Evolutionary conservation across 495 filamentous ascomycete genomes (phyloP).

Genomic region (Aspergillus sclerotioniger): DNA sequence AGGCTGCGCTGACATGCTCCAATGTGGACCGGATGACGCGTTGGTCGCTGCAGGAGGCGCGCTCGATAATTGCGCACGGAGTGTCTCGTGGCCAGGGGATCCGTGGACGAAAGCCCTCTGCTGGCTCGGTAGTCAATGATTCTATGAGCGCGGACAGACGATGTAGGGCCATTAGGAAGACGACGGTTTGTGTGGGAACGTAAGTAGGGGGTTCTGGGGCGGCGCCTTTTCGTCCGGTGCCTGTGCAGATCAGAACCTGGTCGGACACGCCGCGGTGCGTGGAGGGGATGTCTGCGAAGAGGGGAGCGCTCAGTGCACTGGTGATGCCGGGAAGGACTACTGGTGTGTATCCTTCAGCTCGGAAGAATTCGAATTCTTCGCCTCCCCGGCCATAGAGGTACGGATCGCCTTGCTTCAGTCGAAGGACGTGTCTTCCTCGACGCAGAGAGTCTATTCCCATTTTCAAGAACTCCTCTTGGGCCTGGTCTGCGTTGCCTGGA

Average conservation of each 20-base stretch:
- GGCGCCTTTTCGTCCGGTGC: conserved; percentile 89
- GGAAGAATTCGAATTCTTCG: conserved; percentile 89
- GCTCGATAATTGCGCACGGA: conserved; percentile 88
- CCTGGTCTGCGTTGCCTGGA: conserved; percentile 90
- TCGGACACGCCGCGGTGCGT: conserved; percentile 90
- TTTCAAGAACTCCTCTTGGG: conserved; percentile 86
- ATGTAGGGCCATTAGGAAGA: conserved; percentile 97
- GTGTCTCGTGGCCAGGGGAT: conserved; percentile 54
- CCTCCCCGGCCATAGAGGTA: conserved; percentile 94
- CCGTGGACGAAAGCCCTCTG: conserved; percentile 17
- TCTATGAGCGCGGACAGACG: conserved; percentile 69
- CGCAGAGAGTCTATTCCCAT: conserved; percentile 70
- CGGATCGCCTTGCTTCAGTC: conserved; percentile 94
- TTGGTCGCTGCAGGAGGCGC: conserved; percentile 94
- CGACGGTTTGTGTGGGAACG: conserved; percentile 72
- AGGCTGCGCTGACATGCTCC: conserved; percentile 71
- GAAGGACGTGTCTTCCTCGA: conserved; percentile 74
- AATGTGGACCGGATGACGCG: conserved; percentile 85
- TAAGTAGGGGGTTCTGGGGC: conserved; percentile 77
- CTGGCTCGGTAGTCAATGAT: conserved; percentile 50
- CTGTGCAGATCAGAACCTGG: conserved; percentile 90
- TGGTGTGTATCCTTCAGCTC: conserved; percentile 62
- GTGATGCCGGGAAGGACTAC: conserved; percentile 88
- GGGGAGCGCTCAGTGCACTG: conserved; percentile 76
- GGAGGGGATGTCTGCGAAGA: conserved; percentile 83